phyloP scores from a whole-genome alignment of 2,329 filamentous ascomycete genomes.

The Arthrobotrys musiformis region DNA sequence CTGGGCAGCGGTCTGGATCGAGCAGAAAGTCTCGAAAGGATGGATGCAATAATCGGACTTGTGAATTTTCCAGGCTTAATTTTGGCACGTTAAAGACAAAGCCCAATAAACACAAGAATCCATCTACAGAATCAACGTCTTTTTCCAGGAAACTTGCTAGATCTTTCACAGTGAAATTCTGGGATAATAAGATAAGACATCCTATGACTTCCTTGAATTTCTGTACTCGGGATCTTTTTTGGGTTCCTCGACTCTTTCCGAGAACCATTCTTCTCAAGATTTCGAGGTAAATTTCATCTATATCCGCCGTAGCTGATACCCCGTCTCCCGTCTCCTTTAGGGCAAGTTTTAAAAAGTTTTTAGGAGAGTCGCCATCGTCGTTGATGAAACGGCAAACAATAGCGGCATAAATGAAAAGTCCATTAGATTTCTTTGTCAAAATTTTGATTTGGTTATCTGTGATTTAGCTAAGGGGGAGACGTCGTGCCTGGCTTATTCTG shows the following conservation, averaged over 20 bases:
- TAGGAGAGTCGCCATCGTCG: neutral
- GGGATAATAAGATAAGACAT: neutral
- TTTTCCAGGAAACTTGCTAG: neutral
- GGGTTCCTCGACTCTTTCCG: neutral
- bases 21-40: conserved; percentile 24
- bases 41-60: conserved; percentile 12
- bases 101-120: neutral
- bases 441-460: conserved; percentile 44
- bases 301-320: neutral
- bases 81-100: neutral
- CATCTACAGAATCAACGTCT: neutral
- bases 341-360: neutral
- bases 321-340: neutral
- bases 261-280: neutral
- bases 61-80: neutral
- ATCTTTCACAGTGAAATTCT: neutral
- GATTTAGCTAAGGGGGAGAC: conserved; percentile 35
- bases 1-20: neutral
- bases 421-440: conserved; percentile 55
- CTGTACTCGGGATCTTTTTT: neutral
- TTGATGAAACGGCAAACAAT: conserved; percentile 60
- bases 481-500: neutral
- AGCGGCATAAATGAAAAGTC: conserved; percentile 59
- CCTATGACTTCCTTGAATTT: neutral
- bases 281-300: conserved; percentile 9